phyloP scores from a whole-genome alignment of 768 basidiomycete species.

The Suillus paluster region DNA sequence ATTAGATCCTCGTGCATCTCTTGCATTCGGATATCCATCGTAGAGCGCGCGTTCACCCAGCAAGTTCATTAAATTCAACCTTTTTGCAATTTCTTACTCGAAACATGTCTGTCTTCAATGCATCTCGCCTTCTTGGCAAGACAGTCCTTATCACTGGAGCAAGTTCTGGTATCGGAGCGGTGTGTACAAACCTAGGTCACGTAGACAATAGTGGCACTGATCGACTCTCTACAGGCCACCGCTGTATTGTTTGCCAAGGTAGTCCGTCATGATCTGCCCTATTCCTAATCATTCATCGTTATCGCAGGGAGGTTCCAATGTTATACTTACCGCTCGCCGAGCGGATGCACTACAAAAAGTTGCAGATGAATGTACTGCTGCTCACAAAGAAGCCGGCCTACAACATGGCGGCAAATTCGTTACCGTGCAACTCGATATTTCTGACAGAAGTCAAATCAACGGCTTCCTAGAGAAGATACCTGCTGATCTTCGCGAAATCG shows the following conservation, averaged over 20 bases:
- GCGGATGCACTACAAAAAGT: conserved; percentile 74
- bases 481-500: conserved; percentile 68
- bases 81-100: conserved; percentile 5
- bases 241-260: conserved; percentile 91
- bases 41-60: neutral
- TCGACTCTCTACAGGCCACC: conserved; percentile 59
- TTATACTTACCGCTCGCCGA: conserved; percentile 84
- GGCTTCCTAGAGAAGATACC: conserved; percentile 75
- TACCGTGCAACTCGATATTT: conserved; percentile 76
- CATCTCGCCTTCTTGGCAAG: conserved; percentile 79
- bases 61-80: conserved; percentile 5
- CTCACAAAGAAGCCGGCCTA: conserved; percentile 73
- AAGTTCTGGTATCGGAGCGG: conserved; percentile 88
- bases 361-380: conserved; percentile 64
- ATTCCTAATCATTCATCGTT: neutral
- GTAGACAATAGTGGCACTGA: conserved; percentile 7
- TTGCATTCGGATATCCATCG: conserved; percentile 6
- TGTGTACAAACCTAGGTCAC: conserved; percentile 41
- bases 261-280: neutral
- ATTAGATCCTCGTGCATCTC: conserved; percentile 5
- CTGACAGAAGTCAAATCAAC: conserved; percentile 74
- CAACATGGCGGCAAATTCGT: conserved; percentile 81
- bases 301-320: conserved; percentile 78
- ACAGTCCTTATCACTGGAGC: conserved; percentile 90
- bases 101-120: conserved; percentile 81